Percentiles rank a stretch among this genome's conserved stretches.
Evolutionary conservation across 768 basidiomycete species (phyloP).

Genomic region (Punctularia strigosozonata): DNA sequence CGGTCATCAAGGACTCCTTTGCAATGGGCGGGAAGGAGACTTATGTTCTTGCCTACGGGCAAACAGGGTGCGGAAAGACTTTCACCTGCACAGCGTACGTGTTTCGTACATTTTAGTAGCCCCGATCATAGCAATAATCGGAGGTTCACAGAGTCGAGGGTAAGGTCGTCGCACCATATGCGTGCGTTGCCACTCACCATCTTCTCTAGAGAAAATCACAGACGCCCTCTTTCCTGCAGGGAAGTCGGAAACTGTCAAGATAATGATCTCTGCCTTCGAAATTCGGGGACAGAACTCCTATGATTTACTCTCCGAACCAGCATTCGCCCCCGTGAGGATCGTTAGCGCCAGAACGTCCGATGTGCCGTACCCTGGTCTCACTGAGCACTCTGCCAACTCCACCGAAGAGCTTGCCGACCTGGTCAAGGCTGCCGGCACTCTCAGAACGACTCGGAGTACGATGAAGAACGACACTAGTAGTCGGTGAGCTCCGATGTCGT

Average conservation of each 20-base stretch:
- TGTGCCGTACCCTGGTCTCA: not conserved
- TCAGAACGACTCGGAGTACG: not conserved
- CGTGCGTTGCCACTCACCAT: too few species aligned
- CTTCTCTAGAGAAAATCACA: too few species aligned
- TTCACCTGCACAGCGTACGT: not conserved
- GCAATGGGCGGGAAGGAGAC: not conserved
- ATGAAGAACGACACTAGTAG: constrained; percentile 1
- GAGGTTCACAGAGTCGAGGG: too few species aligned
- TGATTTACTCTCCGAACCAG: not conserved
- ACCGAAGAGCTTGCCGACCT: not conserved
- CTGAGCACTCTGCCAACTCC: not conserved
- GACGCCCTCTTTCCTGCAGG: too few species aligned
- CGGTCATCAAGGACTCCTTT: not conserved
- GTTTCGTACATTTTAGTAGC: not conserved
- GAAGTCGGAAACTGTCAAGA: too few species aligned
- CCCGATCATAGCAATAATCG: not conserved
- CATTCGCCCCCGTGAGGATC: not conserved
- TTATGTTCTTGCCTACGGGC: not conserved
- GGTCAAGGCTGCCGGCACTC: not conserved
- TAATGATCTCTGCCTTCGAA: not conserved
- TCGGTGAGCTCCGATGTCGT: not conserved
- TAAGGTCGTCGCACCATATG: too few species aligned
- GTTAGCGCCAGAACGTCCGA: not conserved
- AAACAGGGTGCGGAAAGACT: not conserved
- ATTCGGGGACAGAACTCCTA: not conserved